Conservation (phyloP, 176 grass and related monocot species). For the Zoysia japonica region DNA sequence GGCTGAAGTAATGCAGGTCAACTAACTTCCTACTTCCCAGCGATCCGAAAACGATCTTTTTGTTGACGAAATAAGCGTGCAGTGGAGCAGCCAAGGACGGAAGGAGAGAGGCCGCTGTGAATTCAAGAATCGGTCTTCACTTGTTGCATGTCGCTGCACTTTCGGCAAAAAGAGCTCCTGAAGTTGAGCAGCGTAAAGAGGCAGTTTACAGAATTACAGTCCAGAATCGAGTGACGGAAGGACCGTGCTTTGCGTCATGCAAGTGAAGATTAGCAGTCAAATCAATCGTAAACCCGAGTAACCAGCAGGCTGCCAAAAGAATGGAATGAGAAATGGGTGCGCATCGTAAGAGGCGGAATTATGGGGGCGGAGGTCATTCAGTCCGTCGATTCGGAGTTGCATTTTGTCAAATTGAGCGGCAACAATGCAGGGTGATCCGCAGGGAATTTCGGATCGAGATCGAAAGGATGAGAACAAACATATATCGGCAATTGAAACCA, state of each 20-base stretch:
- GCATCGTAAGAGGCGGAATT: background rate
- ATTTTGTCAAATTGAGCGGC: background rate
- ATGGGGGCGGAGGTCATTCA: background rate
- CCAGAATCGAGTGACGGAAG: background rate
- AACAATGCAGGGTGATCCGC: conserved; percentile 27
- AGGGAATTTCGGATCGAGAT: background rate
- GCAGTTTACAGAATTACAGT: background rate
- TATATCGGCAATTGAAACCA: background rate
- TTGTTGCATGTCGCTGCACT: background rate
- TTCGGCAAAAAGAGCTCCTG: background rate
- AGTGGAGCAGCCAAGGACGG: background rate
- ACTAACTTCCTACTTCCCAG: conserved; percentile 42
- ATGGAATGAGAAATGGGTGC: background rate
- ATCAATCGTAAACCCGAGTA: background rate
- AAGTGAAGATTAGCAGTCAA: background rate
- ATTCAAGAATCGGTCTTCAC: conserved; percentile 13
- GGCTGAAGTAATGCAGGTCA: conserved; percentile 31
- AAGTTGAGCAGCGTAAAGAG: background rate
- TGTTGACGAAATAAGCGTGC: background rate
- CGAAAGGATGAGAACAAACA: background rate
- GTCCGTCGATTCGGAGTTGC: background rate
- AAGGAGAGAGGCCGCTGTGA: background rate
- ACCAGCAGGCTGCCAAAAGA: background rate
- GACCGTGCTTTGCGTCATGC: conserved; percentile 17
- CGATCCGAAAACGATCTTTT: conserved; percentile 21